Base-by-base conservation (phyloP, 257 asterid species). In the Primulina huaijiensis region DNA sequence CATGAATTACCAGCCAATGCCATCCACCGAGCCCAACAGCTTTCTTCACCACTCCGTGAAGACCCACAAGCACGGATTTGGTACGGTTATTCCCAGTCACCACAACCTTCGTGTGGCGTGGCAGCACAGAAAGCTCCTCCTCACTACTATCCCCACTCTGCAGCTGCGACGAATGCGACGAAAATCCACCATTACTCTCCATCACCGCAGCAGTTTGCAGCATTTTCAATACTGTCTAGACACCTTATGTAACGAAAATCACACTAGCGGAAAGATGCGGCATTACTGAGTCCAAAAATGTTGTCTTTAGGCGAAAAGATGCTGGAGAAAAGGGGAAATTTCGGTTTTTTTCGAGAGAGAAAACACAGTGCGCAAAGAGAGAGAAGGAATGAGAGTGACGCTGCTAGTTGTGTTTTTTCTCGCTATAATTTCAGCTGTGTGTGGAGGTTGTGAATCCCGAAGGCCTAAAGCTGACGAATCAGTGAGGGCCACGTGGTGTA, bases 21-120 rank as follows among this genome's bases (percentile, higher is more conserved):
- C 94, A 92, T 57, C 98, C 96, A 35, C 98, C 97, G 65, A 92
- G 96, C 12, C 97, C 97, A 60, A 92, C 97, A 58, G 96, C 97
- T 55, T 92, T 92, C 85, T 89, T 91, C 56, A 91, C 97, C 37
- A 91, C 97, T 63, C 97, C 97, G 11, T 84, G 90, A 58, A 91
- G 93, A 1, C 97, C 97, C 63, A 92, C 97, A 69, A 89, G 84
- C 25, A 92, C 98, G 10, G 96, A 89, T 80, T 92, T 92, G 0
- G 98, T 92, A 56, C 98, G 86, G 80, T 92, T 92, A 60, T 92
- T 92, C 10, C 98, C 98, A 7, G 98, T 92, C 40, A 92, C 98
- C n/a, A 92, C 90, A 4, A 92, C 98, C 80, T 92, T 92, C 5
- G 96, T 92, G 70, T 92, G 98, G 59, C 94, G 87, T 16, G 98